Evolutionary conservation across 768 basidiomycete species (phyloP), one percentile per base, ranked within the genome.

Genomic region (Naematelia aurantialba): DNA sequence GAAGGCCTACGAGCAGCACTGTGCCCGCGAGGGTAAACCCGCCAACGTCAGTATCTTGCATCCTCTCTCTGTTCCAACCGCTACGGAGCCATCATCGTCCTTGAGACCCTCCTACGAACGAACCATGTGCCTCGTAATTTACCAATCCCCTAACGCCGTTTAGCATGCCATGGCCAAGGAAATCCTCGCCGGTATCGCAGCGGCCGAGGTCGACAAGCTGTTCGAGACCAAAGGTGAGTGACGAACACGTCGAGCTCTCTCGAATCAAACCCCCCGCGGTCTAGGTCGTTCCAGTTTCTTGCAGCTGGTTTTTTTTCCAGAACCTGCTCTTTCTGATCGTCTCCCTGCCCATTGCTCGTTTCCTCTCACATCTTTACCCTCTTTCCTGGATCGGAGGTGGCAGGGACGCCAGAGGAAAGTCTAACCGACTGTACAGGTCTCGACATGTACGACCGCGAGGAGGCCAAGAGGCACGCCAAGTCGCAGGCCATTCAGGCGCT

Each of bases 151-250:
- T 45, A 46, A 29, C 34, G 21, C 46, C 17, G 1, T 17, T 24
- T 63, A 70, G 65, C 66, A 69, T 62, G 67, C 66, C 17, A 39
- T 60, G 27, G 75, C 77, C 56, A 75, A 78, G 61, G 77, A 79
- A 68, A 48, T 79, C 62, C 45, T 78, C 21, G 77, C 78, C 19
- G 79, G 74, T 3, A 69, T 79, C 51, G 77, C 74, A 17, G 76
- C 71, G 19, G 79, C 78, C 17, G 78, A 79, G 60, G 76, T 78
- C 30, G 78, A 79, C 70, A 74, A 72, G 60, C 69, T 78, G 50
- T 74, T 78, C 65, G 78, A 79, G 68, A 78, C 78, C 61, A 78
- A 78, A 66, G 79, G 78, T 69, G 56, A 58, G 65, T n/a, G n/a
- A n/a, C n/a, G n/a, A n/a, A n/a, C n/a, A n/a, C n/a, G n/a, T n/a